These are phyloP conservation scores for Mycena polygramma DNA, from an alignment of 768 basidiomycete genomes.

Conservation along the genomic window DNA sequence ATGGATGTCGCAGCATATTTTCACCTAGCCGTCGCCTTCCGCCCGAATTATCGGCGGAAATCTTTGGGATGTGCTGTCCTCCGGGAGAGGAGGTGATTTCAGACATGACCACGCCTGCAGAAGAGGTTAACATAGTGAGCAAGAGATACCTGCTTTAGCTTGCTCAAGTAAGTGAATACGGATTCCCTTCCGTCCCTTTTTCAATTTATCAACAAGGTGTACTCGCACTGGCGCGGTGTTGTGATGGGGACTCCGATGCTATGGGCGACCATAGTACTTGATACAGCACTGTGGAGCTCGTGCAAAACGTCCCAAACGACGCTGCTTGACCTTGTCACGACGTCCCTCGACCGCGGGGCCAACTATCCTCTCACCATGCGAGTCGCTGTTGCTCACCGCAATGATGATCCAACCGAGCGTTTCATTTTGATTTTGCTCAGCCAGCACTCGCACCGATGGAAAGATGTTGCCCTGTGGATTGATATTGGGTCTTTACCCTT, in stretches of 20 bases:
- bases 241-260: constrained; percentile 15
- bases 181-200: neutral
- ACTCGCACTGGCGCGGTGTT: constrained; percentile 8
- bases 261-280: constrained; percentile 9
- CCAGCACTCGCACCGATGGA: constrained; percentile 13
- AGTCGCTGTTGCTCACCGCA: neutral
- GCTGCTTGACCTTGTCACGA: neutral
- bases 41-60: constrained; percentile 4
- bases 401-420: neutral
- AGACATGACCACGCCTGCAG: neutral
- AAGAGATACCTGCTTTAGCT: constrained; percentile 3
- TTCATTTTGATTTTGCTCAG: constrained; percentile 8
- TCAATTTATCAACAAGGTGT: constrained; percentile 12
- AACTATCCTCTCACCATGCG: constrained; percentile 2
- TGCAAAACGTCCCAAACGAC: neutral
- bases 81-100: neutral
- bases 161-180: constrained; percentile 1
- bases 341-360: neutral
- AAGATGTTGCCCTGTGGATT: neutral
- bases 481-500: neutral
- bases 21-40: constrained; percentile 11
- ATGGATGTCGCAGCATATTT: constrained; percentile 2
- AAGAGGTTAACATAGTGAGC: constrained; percentile 4
- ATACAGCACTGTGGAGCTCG: neutral
- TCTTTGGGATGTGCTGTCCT: constrained; percentile 15